Conservation (phyloP, 352 stramenopile genomes). For the Achlya hypogyna region DNA sequence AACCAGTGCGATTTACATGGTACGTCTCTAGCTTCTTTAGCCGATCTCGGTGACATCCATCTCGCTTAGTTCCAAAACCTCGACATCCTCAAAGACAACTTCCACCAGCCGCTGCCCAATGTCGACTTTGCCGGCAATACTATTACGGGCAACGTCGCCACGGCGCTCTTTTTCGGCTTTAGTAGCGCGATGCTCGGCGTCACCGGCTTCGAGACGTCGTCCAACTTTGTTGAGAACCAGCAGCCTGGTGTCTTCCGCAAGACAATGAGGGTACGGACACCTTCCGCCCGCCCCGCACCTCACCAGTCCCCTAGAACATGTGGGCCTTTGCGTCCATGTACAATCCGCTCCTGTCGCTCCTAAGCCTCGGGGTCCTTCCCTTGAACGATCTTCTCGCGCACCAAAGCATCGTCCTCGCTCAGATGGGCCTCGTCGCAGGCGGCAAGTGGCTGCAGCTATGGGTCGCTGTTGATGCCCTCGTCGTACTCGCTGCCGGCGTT, state of each 20-base stretch:
- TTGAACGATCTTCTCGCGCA: conserved; percentile 62
- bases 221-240: conserved; percentile 88
- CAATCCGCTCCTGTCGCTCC: conserved; percentile 78
- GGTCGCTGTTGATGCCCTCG: conserved; percentile 78
- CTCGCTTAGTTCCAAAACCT: conserved; percentile 32
- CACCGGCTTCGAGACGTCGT: conserved; percentile 85
- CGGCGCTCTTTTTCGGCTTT: conserved; percentile 71
- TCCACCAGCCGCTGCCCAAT: conserved; percentile 43
- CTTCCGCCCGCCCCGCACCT: conserved; percentile 83
- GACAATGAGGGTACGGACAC: conserved; percentile 78
- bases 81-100: conserved; percentile 48
- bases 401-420: conserved; percentile 63
- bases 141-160: conserved; percentile 36
- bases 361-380: conserved; percentile 71
- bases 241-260: conserved; percentile 74
- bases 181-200: conserved; percentile 84
- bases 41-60: neutral
- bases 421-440: conserved; percentile 49
- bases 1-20: conserved; percentile 44
- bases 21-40: neutral
- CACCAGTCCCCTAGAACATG: conserved; percentile 67
- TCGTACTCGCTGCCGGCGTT: conserved; percentile 79
- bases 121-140: conserved; percentile 35
- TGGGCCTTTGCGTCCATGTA: conserved; percentile 79
- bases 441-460: conserved; percentile 31